Percentiles rank a stretch among this genome's conserved stretches.
Evolutionary conservation across 305 asterid species (phyloP).

Genomic region (Fraxinus dipetala): DNA sequence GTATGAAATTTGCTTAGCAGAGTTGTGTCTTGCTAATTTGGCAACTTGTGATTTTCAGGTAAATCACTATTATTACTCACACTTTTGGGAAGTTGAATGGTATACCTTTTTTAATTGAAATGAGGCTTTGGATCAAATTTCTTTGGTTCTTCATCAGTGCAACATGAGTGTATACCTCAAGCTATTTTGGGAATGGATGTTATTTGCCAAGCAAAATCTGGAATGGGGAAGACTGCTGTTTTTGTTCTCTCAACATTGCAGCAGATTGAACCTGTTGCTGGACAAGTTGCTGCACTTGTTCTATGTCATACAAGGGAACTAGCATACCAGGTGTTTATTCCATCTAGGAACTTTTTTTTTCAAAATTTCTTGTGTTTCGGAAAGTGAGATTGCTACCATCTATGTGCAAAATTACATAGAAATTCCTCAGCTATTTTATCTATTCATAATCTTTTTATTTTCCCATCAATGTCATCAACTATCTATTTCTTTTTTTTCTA

Average conservation of each 20-base stretch:
- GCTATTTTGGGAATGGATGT: slow-evolving; percentile 1
- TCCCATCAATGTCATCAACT: background rate
- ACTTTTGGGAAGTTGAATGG: background rate
- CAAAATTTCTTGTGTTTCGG: background rate
- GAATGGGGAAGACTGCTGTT: slow-evolving; percentile 7
- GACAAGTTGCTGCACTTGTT: slow-evolving; percentile 1
- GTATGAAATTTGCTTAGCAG: background rate
- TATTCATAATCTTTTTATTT: background rate
- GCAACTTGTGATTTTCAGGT: background rate
- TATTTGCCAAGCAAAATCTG: slow-evolving; percentile 9
- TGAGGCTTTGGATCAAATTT: background rate
- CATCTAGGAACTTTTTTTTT: background rate
- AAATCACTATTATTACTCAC: background rate
- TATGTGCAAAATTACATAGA: background rate
- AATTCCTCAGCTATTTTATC: background rate
- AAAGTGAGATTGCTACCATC: background rate
- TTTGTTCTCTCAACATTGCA: slow-evolving; percentile 2
- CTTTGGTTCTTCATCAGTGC: background rate
- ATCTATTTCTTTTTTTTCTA: background rate
- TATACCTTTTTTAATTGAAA: background rate
- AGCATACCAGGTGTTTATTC: slow-evolving; percentile 12
- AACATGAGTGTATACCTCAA: slow-evolving; percentile 3
- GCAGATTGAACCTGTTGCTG: background rate
- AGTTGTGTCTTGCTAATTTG: background rate
- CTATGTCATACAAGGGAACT: slow-evolving; percentile 21